A percentile compares a stretch with the other conserved stretches of the same genome.
Conservation (phyloP, 2,329 filamentous ascomycete genomes). For the Periglandula ipomoeae region DNA sequence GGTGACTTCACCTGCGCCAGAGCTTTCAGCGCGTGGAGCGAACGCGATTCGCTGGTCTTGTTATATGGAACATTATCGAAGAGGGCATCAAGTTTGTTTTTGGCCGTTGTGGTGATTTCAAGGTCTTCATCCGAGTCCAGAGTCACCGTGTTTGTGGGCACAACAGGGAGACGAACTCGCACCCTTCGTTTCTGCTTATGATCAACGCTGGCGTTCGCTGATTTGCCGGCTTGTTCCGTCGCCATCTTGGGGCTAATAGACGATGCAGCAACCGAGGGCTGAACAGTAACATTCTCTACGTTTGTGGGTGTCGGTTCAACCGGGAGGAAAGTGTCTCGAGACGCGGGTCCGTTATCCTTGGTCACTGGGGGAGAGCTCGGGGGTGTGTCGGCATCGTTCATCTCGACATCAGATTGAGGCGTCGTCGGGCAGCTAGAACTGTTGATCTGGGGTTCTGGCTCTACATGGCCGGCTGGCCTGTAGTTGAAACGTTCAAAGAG, state of each 20-base stretch:
- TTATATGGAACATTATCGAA: slow-evolving; percentile 61
- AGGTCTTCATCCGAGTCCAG: slow-evolving; percentile 51
- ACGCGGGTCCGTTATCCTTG: slow-evolving; percentile 19
- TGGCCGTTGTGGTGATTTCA: slow-evolving; percentile 46
- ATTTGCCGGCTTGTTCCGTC: slow-evolving; percentile 47
- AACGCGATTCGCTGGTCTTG: slow-evolving; percentile 52
- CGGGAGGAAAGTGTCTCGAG: background rate
- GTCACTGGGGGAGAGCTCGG: slow-evolving; percentile 57
- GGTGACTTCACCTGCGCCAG: slow-evolving; percentile 65
- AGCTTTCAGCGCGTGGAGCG: slow-evolving; percentile 59
- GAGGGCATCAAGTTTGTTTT: slow-evolving; percentile 47
- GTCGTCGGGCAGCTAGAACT: slow-evolving; percentile 49
- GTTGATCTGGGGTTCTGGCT: slow-evolving; percentile 13
- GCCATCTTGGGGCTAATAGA: slow-evolving; percentile 6
- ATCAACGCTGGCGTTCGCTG: slow-evolving; percentile 37
- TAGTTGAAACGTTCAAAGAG: slow-evolving; percentile 82
- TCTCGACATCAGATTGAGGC: slow-evolving; percentile 44
- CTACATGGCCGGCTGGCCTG: slow-evolving; percentile 30
- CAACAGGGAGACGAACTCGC: slow-evolving; percentile 38
- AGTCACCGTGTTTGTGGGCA: slow-evolving; percentile 27
- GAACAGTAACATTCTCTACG: background rate
- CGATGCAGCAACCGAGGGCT: background rate
- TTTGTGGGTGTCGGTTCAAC: background rate
- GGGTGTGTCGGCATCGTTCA: slow-evolving; percentile 49
- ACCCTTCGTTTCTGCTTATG: slow-evolving; percentile 35